phyloP scores from a whole-genome alignment of 208 protist genomes.

The Leishmania braziliensis region DNA sequence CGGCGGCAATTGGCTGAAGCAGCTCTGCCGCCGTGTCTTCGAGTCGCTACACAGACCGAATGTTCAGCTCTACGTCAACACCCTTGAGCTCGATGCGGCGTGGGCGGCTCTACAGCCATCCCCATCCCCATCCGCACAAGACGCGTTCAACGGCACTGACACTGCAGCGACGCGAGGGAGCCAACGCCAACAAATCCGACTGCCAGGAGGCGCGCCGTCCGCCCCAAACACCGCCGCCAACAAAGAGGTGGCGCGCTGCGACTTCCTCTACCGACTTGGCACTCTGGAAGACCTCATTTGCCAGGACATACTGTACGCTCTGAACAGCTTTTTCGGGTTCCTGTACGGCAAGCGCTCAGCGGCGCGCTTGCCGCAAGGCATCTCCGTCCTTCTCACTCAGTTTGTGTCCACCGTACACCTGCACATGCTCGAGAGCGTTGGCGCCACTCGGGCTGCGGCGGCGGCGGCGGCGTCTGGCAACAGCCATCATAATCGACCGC shows the following conservation, averaged over 20 bases:
- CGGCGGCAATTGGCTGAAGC: conserved; percentile 79
- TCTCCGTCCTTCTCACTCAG: conserved; percentile 76
- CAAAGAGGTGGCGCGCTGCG: conserved; percentile 7
- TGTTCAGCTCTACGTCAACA: conserved; percentile 88
- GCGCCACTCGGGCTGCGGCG: neutral
- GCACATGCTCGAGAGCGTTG: conserved; percentile 55
- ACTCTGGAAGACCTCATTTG: conserved; percentile 79
- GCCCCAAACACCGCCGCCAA: neutral
- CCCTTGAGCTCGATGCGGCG: conserved; percentile 57
- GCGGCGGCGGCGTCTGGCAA: conserved; percentile 3
- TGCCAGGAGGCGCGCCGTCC: neutral
- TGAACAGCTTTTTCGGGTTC: conserved; percentile 81
- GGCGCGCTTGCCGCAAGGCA: conserved; percentile 69
- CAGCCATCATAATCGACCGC: neutral
- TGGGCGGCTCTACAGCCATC: conserved; percentile 22
- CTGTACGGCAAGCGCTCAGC: conserved; percentile 71
- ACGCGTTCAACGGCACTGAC: neutral
- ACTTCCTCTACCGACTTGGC: conserved; percentile 47
- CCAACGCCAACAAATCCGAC: neutral
- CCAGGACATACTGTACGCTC: conserved; percentile 82
- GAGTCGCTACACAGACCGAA: conserved; percentile 78
- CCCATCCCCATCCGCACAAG: neutral
- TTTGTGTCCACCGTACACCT: conserved; percentile 81
- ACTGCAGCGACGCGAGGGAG: neutral
- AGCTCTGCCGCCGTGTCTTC: conserved; percentile 74